Base-by-base conservation (phyloP, 345 rosid genomes). In the Hypericum androsaemum region DNA sequence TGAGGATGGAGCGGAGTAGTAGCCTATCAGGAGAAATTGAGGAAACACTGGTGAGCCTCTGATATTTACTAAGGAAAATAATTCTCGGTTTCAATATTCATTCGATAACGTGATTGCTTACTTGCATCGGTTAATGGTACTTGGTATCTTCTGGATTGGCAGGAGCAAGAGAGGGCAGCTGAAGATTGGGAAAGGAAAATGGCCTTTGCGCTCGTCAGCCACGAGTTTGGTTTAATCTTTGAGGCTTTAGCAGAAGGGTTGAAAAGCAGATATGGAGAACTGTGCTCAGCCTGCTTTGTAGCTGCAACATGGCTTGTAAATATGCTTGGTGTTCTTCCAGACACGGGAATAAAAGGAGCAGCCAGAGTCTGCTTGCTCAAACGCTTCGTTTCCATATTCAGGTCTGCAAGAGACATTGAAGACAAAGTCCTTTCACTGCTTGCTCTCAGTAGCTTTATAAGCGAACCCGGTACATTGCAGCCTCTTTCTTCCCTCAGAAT, bases 171-270 rank as follows among this genome's bases (percentile, higher is more conserved):
- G 72, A 78, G 48, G 61, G 80, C 82, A 32, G 82, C 80, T 47
- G 78, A 74, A 51, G 77, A 65, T 42, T 80, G 90, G 90, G 90
- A 80, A 68, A 76, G 68, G 50, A 78, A 59, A 65, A 64, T 74
- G 72, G 84, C 80, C 0, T 77, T 72, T 47, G 82, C 71, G 39
- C 53, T 83, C 44, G 77, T 58, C 47, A 78, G 80, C 70, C 84
- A 83, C 59, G 90, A 83, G 40, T 77, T 76, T 43, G 90, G 90
- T 47, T 64, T 74, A 37, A 59, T 83, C 51, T 80, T 83, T 63
- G 86, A 80, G 79, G 84, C 80, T 53, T 57, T 83, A 54, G 80
- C 77, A 45, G 90, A 83, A 64, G 82, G 90, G 55, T 32, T 80
- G 41, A 74, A 67, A 57, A 83, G 80, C 71, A 66, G 53, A 68